Conservation (phyloP, 2,329 filamentous ascomycete species). For the Blastomyces parvus region DNA sequence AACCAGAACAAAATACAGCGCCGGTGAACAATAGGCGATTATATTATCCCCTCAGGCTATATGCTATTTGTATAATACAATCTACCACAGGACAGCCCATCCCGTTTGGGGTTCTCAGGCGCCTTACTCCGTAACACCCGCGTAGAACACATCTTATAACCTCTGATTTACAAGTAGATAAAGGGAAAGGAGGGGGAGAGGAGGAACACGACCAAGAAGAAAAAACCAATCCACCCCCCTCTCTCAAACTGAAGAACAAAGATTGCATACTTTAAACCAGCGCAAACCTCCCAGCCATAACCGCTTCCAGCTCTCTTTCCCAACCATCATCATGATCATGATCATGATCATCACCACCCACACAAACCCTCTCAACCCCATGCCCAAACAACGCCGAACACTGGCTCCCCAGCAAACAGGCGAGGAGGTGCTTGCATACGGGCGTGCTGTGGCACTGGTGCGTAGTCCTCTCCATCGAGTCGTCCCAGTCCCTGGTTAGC, state of each 20-base stretch:
- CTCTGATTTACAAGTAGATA: no score
- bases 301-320: slow-evolving; percentile 35
- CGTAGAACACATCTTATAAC: no score
- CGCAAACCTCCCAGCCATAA: slow-evolving; percentile 61
- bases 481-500: slow-evolving; percentile 21
- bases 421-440: slow-evolving; percentile 41
- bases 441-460: not conserved
- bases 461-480: not conserved
- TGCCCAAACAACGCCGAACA: slow-evolving; percentile 50
- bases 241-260: not conserved
- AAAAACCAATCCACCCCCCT: no score
- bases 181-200: no score
- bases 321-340: not conserved
- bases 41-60: no score
- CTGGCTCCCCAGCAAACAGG: slow-evolving; percentile 63
- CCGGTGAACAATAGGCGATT: no score
- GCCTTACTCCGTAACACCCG: slow-evolving; percentile 19
- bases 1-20: no score
- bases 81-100: no score
- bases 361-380: slow-evolving; percentile 46
- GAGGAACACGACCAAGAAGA: no score
- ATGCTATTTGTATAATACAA: no score
- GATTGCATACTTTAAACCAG: not conserved
- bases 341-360: slow-evolving; percentile 32
- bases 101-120: no score